phyloP scores from a whole-genome alignment of 305 asterid species.

The Fraxinus xanthoxyloides region DNA sequence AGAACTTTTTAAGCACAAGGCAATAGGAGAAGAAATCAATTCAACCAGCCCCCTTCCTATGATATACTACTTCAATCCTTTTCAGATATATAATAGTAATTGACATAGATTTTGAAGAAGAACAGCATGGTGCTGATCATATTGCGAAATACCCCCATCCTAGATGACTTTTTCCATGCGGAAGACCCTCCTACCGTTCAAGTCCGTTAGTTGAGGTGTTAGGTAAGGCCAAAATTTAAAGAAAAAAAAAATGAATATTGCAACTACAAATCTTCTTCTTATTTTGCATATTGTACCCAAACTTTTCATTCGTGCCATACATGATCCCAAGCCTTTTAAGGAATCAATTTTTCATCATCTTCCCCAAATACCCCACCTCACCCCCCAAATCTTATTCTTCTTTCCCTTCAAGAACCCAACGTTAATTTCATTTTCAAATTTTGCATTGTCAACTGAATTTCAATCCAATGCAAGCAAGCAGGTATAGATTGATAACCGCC shows the following conservation, averaged over 20 bases:
- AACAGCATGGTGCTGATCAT: background rate
- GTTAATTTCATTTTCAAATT: background rate
- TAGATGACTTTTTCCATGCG: background rate
- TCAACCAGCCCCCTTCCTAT: background rate
- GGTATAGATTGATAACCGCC: background rate
- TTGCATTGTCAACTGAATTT: background rate
- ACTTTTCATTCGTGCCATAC: background rate
- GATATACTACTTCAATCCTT: background rate
- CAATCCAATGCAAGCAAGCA: background rate
- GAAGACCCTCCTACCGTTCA: background rate
- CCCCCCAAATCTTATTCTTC: background rate
- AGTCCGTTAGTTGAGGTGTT: background rate
- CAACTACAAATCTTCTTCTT: background rate
- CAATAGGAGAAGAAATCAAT: background rate
- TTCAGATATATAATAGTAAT: background rate
- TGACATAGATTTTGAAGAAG: background rate
- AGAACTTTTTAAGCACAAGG: background rate
- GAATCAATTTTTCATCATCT: background rate
- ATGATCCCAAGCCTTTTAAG: background rate
- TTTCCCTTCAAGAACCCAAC: background rate
- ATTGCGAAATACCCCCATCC: background rate
- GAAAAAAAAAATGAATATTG: too few species aligned
- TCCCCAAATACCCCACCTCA: background rate
- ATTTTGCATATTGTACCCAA: background rate
- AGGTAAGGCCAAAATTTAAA: background rate